These are phyloP conservation scores for Phytophthora sp. DNA, from an alignment of 352 stramenopile species.

Conservation along the genomic window DNA sequence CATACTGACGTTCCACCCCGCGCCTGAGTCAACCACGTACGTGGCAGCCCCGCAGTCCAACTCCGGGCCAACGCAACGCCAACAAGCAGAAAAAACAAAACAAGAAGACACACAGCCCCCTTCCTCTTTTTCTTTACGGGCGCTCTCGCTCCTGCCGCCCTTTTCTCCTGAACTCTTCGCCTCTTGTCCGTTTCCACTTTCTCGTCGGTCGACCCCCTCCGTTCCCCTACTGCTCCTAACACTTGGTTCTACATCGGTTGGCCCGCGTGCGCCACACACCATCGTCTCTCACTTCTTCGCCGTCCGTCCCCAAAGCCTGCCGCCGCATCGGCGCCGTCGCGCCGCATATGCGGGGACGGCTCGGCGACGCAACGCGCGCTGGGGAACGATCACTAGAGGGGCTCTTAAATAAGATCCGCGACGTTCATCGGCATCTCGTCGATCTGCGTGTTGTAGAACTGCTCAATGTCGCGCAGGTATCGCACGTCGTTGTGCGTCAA, in stretches of 20 bases:
- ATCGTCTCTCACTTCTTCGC: slow-evolving; percentile 41
- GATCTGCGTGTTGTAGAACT: slow-evolving; percentile 99
- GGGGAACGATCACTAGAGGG: slow-evolving; percentile 29
- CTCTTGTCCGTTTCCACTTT: slow-evolving; percentile 19
- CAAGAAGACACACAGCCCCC: slow-evolving; percentile 41
- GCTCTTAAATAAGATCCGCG: slow-evolving; percentile 97
- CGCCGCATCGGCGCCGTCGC: slow-evolving; percentile 4
- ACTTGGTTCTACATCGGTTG: slow-evolving; percentile 44
- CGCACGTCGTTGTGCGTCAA: slow-evolving; percentile 98
- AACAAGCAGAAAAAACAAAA: slow-evolving; percentile 31
- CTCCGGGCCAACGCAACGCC: not conserved
- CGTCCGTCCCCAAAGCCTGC: slow-evolving; percentile 17
- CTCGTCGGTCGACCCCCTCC: slow-evolving; percentile 35
- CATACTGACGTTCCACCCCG: slow-evolving; percentile 21
- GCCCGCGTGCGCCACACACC: slow-evolving; percentile 29
- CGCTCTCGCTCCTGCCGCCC: slow-evolving; percentile 13
- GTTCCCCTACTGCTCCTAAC: slow-evolving; percentile 42
- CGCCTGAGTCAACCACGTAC: not conserved
- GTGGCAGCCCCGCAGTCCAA: not conserved
- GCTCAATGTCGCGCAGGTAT: slow-evolving; percentile 99
- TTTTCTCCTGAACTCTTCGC: slow-evolving; percentile 23
- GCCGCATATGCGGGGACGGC: not conserved
- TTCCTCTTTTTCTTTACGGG: slow-evolving; percentile 37
- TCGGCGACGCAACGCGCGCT: slow-evolving; percentile 16
- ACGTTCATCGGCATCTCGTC: slow-evolving; percentile 99